These are phyloP conservation scores for Suillus plorans DNA, from an alignment of 768 basidiomycete species.

Conservation along the genomic window DNA sequence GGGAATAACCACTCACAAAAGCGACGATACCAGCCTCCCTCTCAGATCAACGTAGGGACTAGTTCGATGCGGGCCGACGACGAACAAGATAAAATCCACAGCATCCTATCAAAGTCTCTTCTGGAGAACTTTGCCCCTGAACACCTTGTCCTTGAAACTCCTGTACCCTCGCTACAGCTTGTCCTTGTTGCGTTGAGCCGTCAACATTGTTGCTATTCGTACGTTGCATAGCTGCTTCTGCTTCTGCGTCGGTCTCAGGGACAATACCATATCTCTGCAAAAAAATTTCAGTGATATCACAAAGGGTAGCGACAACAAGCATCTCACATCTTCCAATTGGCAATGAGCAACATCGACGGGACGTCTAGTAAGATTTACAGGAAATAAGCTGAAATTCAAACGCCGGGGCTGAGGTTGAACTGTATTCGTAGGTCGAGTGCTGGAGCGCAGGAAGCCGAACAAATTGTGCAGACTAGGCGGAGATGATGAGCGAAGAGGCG, in stretches of 20 bases:
- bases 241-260: background rate
- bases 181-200: background rate
- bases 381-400: background rate
- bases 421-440: background rate
- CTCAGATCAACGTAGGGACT: background rate
- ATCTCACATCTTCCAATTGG: background rate
- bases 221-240: background rate
- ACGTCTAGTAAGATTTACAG: background rate
- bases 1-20: background rate
- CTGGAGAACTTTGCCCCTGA: background rate
- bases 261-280: background rate
- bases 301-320: background rate
- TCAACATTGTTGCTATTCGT: background rate
- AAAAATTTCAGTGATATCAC: background rate
- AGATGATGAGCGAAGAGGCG: background rate
- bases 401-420: background rate
- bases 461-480: background rate
- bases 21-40: no score
- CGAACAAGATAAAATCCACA: background rate
- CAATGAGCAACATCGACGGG: background rate
- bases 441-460: background rate
- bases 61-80: background rate
- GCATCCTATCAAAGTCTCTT: background rate
- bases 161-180: background rate
- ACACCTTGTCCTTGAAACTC: background rate